Evolutionary conservation across 345 rosid species (phyloP).

Genomic region (Dipteronia sinensis): DNA sequence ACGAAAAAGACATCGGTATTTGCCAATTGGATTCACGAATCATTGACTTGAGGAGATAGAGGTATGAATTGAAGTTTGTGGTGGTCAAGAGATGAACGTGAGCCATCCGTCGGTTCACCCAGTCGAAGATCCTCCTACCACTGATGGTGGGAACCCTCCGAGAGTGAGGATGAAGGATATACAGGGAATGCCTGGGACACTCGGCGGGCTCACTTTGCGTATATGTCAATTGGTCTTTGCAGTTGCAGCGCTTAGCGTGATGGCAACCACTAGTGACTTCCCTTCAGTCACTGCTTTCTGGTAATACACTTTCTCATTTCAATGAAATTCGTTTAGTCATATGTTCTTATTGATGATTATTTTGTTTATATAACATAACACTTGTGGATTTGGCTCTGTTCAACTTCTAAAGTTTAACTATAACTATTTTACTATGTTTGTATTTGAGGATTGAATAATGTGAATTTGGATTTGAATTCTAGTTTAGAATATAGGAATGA

Average conservation of each 20-base stretch:
- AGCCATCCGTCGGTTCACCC: conserved; percentile 86
- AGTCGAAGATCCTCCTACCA: conserved; percentile 62
- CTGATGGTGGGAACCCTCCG: conserved; percentile 48
- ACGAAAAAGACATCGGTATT: neutral
- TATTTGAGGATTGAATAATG: neutral
- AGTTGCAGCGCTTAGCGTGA: conserved; percentile 55
- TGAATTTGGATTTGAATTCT: neutral
- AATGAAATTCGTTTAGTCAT: conserved; percentile 2
- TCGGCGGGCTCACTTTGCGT: conserved; percentile 64
- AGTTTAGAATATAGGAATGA: neutral
- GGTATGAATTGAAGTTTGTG: conserved; percentile 36
- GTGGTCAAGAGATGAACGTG: conserved; percentile 67
- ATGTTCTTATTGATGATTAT: neutral
- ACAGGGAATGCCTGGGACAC: conserved; percentile 76
- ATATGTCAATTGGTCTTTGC: conserved; percentile 64
- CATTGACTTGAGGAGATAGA: neutral
- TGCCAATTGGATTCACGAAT: conserved; percentile 2
- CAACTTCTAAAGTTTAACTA: neutral
- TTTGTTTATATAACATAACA: neutral
- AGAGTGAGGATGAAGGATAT: conserved; percentile 70
- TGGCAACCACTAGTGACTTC: conserved; percentile 74
- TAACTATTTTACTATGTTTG: neutral
- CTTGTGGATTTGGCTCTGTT: neutral
- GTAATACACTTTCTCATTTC: conserved; percentile 29
- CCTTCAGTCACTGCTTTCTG: conserved; percentile 75